Evolutionary conservation across 352 stramenopile species (phyloP).

Genomic region (Phytophthora gonapodyides): DNA sequence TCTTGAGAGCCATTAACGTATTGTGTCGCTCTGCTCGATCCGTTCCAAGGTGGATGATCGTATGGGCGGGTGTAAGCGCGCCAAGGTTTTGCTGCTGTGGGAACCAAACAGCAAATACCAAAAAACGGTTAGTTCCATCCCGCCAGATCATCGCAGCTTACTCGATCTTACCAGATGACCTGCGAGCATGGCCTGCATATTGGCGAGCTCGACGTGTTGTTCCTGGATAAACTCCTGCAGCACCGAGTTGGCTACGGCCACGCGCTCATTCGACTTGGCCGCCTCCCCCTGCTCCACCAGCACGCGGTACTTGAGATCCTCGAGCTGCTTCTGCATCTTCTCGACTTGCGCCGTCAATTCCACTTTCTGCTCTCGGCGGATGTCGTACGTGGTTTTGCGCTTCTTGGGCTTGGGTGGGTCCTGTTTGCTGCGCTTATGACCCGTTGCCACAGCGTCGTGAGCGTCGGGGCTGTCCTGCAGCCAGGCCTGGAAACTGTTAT

Average conservation of each 20-base stretch:
- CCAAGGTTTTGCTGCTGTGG: slow-evolving; percentile 23
- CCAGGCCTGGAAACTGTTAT: slow-evolving; percentile 1
- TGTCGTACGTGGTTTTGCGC: slow-evolving; percentile 37
- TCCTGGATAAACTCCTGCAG: slow-evolving; percentile 37
- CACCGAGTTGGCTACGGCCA: slow-evolving; percentile 20
- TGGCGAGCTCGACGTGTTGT: slow-evolving; percentile 32
- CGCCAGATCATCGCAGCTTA: not conserved
- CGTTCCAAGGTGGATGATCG: slow-evolving; percentile 24
- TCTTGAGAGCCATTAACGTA: slow-evolving; percentile 28
- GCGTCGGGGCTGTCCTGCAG: not conserved
- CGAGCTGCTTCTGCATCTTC: slow-evolving; percentile 38
- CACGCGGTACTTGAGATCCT: slow-evolving; percentile 42
- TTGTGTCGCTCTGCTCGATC: slow-evolving; percentile 35
- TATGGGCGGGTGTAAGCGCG: slow-evolving; percentile 19
- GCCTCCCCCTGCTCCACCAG: slow-evolving; percentile 36
- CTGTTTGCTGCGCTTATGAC: slow-evolving; percentile 5
- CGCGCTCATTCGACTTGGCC: slow-evolving; percentile 30
- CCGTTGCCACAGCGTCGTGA: slow-evolving; percentile 3
- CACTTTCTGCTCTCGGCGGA: slow-evolving; percentile 41
- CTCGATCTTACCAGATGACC: slow-evolving; percentile 13
- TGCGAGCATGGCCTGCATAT: slow-evolving; percentile 30
- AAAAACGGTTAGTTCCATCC: not conserved
- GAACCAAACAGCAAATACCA: not conserved
- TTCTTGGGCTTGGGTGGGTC: slow-evolving; percentile 16
- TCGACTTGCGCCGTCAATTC: slow-evolving; percentile 30